Base-by-base conservation (phyloP, 2,329 filamentous ascomycete species). In the Pseudofabraea citricarpa region DNA sequence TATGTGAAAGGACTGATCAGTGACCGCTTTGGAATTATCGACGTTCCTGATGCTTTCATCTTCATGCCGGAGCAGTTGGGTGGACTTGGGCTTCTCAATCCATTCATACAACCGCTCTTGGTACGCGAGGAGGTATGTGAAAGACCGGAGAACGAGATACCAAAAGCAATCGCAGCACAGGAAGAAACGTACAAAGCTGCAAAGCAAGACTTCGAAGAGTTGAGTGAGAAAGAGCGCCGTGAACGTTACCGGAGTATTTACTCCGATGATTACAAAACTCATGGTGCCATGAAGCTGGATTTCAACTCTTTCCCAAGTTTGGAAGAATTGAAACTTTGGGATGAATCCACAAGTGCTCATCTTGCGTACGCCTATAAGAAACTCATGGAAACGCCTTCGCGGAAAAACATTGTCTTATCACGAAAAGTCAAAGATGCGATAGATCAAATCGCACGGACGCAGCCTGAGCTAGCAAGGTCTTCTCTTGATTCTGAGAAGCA, bases 1-100 rank as follows among this genome's bases (percentile, higher is more conserved):
- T 64, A 71, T 53, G 67, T 75, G 15, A 71, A 73, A 41, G 56
- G 64, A 7, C 62, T 69, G 18, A 73, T 81, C 19, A 53, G 64
- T 16, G 55, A 70, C 7, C 69, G 71, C 1, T 82, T 81, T 51
- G 58, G 61, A 4, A 59, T 60, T 6, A 27, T 41, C 2, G 49
- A 62, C 20, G 48, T 70, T 16, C 60, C 64, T 8, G 59, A 66
- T 36, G 65, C 62, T 3, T 68, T 64, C 52, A 52, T 68, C 31
- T 64, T 62, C 44, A 58, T 63, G 44, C 63, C 64, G 5, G 52
- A 62, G 27, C 50, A 58, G 7, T 47, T 64, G 13, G 66, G 66
- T 22, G 65, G 65, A 0, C 51, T 69, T 1, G 64, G 61, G 18
- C 48, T 69, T 9, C 55, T 56, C 18, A 67, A 65, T 38, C 64